Conservation (phyloP, 805 yeast species). For the Candida pseudoglaebosa region DNA sequence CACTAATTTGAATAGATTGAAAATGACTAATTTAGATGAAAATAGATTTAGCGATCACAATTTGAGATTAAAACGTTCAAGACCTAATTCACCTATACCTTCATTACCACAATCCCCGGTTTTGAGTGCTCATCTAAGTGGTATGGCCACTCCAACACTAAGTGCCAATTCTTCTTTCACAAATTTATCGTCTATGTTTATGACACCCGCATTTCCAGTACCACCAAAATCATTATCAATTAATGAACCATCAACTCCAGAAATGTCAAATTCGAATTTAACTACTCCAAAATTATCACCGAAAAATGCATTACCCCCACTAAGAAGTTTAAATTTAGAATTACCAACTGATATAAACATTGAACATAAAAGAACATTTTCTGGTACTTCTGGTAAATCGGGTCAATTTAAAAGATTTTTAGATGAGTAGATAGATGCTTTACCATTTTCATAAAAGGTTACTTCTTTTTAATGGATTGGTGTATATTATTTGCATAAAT, state of each 20-base stretch:
- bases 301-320: slow-evolving; percentile 38
- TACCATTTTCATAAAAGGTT: no score
- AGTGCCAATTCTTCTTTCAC: slow-evolving; percentile 41
- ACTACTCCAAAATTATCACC: slow-evolving; percentile 26
- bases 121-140: slow-evolving; percentile 31
- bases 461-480: neutral
- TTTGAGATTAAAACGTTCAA: slow-evolving; percentile 41
- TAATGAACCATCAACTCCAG: slow-evolving; percentile 11
- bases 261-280: slow-evolving; percentile 10
- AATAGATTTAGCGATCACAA: slow-evolving; percentile 47
- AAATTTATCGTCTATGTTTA: slow-evolving; percentile 33
- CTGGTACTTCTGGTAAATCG: slow-evolving; percentile 17
- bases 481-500: neutral
- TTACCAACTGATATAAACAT: slow-evolving; percentile 36
- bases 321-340: slow-evolving; percentile 48
- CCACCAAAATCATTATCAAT: slow-evolving; percentile 11
- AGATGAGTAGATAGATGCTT: slow-evolving; percentile 2
- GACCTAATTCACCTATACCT: slow-evolving; percentile 47
- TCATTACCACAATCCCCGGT: slow-evolving; percentile 44
- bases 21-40: slow-evolving; percentile 30
- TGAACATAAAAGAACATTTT: slow-evolving; percentile 7
- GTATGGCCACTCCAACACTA: slow-evolving; percentile 35
- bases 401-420: slow-evolving; percentile 13
- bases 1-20: slow-evolving; percentile 14
- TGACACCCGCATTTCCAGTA: slow-evolving; percentile 21